A percentile compares a stretch with the other conserved stretches of the same genome.
Conservation (phyloP, 768 basidiomycete species). For the Agaricus subrufescens region DNA sequence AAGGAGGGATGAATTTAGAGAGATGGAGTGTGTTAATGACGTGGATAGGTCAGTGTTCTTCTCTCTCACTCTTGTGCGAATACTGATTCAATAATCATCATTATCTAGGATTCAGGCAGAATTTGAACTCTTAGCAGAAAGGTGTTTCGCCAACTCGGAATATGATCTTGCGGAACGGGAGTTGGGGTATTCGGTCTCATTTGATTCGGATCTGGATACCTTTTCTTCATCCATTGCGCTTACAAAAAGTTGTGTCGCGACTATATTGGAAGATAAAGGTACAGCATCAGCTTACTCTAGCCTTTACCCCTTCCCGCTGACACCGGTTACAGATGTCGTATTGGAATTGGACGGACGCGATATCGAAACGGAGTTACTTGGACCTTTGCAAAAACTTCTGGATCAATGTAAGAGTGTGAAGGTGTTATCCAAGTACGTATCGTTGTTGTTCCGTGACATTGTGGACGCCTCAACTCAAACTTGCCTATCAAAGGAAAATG, state of each 20-base stretch:
- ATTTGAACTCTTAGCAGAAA: constrained; percentile 88
- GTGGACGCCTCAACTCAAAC: background rate
- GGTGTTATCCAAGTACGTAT: constrained; percentile 63
- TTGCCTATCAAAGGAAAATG: constrained; percentile 61
- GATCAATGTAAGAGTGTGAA: constrained; percentile 83
- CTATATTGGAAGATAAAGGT: constrained; percentile 77
- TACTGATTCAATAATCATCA: background rate
- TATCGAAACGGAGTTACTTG: constrained; percentile 71
- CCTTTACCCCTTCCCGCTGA: background rate
- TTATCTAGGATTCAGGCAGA: constrained; percentile 77
- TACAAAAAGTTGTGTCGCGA: constrained; percentile 80
- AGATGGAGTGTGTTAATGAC: constrained; percentile 90
- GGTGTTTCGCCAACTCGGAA: constrained; percentile 80
- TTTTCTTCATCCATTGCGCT: constrained; percentile 90
- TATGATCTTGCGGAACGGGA: constrained; percentile 89
- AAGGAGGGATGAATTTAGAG: constrained; percentile 85
- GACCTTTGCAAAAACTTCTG: constrained; percentile 76
- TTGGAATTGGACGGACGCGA: constrained; percentile 73
- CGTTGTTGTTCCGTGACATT: background rate
- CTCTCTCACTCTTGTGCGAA: background rate
- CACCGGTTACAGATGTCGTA: constrained; percentile 50
- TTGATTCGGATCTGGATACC: constrained; percentile 91
- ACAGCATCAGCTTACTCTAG: constrained; percentile 3
- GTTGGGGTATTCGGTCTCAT: constrained; percentile 71
- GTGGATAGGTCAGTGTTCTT: constrained; percentile 66